Evolutionary conservation across 306 rosid species (phyloP).

Genomic region (Quercus cerris): DNA sequence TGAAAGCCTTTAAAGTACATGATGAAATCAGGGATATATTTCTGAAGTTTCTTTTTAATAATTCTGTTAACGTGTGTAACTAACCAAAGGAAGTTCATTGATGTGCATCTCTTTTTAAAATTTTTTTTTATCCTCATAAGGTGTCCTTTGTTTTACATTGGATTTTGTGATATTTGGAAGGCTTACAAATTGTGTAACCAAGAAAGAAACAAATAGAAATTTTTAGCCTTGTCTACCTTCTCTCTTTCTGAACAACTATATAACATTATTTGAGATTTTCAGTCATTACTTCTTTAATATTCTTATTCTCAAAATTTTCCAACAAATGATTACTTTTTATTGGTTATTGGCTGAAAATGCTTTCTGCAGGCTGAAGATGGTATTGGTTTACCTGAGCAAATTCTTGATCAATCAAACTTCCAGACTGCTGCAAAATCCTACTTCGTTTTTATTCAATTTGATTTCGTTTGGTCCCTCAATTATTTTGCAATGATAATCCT

Average conservation of each 20-base stretch:
- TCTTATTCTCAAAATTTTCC: not conserved
- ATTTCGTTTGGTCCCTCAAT: conserved; percentile 64
- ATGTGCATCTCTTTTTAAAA: not conserved
- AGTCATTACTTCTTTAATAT: not conserved
- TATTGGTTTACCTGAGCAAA: conserved; percentile 82
- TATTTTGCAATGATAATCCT: conserved; percentile 69
- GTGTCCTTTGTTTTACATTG: not conserved
- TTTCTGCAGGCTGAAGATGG: conserved; percentile 94
- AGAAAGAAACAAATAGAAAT: not conserved
- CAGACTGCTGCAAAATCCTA: conserved; percentile 64
- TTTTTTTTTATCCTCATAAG: not conserved
- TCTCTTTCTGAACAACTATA: not conserved
- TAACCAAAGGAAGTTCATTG: not conserved
- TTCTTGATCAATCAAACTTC: conserved; percentile 68
- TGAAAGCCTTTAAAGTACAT: not conserved
- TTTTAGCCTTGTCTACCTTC: not conserved
- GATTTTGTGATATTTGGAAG: not conserved
- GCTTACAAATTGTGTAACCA: not conserved
- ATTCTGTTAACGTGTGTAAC: not conserved
- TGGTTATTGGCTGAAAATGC: conserved; percentile 25
- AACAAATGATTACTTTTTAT: conserved; percentile 10
- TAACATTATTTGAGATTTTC: not conserved
- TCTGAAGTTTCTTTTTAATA: not conserved
- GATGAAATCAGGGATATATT: not conserved
- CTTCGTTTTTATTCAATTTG: conserved; percentile 45